These are phyloP conservation scores for Chytriomyces sp. DNA, from an alignment of 192 early-diverging fungal species.

Conservation along the genomic window DNA sequence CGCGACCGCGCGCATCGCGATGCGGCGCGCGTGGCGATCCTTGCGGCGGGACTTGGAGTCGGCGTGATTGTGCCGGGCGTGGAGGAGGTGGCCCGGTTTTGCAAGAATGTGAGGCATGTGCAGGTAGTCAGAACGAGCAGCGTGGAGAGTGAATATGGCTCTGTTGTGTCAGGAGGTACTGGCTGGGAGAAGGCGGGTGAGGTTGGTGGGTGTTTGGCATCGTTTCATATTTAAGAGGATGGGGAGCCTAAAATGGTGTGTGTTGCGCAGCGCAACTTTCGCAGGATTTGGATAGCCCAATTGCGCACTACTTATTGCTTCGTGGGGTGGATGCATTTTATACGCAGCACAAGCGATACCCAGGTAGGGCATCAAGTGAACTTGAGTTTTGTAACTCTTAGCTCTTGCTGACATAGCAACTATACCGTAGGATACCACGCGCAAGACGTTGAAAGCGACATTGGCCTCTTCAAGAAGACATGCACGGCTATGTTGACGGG, in stretches of 20 bases:
- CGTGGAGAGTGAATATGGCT: slow-evolving; percentile 27
- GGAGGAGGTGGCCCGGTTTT: slow-evolving; percentile 72
- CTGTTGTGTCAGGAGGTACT: too few relatives aligned
- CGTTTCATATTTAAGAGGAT: background rate
- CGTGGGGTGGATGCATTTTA: slow-evolving; percentile 70
- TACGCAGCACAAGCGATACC: slow-evolving; percentile 57
- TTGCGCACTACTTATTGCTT: slow-evolving; percentile 66
- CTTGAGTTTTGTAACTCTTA: too few relatives aligned
- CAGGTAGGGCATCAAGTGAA: too few relatives aligned
- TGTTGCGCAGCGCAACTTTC: slow-evolving; percentile 44
- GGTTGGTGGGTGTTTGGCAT: background rate
- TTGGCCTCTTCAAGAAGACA: slow-evolving; percentile 53
- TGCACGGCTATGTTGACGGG: slow-evolving; percentile 46
- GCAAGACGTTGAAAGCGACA: slow-evolving; percentile 55
- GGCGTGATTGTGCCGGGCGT: slow-evolving; percentile 46
- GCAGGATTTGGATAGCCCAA: slow-evolving; percentile 56
- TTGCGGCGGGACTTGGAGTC: slow-evolving; percentile 14
- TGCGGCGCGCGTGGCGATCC: slow-evolving; percentile 18
- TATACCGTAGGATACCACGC: slow-evolving; percentile 32
- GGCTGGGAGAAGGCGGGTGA: slow-evolving; percentile 1
- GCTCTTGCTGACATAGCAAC: background rate
- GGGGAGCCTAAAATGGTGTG: background rate
- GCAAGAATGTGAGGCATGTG: slow-evolving; percentile 73
- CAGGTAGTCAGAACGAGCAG: slow-evolving; percentile 15
- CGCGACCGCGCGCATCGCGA: slow-evolving; percentile 78